Percentiles rank a stretch among this genome's conserved stretches.
Conservation (phyloP, 208 protist genomes). For the Angomonas deanei region DNA sequence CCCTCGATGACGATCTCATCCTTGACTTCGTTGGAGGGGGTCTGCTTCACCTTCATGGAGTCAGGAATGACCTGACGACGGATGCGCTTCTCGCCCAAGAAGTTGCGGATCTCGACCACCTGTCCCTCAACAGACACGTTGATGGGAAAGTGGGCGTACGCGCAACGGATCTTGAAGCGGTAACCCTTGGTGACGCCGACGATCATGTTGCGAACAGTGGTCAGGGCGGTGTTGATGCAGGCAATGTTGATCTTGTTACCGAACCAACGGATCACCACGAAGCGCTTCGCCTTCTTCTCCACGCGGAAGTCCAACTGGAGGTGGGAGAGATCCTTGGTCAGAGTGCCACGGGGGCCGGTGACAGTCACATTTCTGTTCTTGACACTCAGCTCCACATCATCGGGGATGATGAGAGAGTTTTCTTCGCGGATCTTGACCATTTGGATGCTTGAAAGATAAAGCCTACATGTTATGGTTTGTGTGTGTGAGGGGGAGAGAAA, state of each 20-base stretch:
- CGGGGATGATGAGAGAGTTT: constrained; percentile 53
- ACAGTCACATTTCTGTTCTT: constrained; percentile 87
- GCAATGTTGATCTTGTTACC: constrained; percentile 93
- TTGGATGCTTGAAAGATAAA: constrained; percentile 2
- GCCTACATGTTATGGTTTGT: too few relatives aligned
- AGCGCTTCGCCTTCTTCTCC: constrained; percentile 51
- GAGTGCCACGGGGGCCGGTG: constrained; percentile 94
- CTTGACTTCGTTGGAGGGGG: constrained; percentile 91
- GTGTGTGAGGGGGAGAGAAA: too few relatives aligned
- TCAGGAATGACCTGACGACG: constrained; percentile 86
- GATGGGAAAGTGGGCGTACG: constrained; percentile 99
- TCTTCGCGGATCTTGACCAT: constrained; percentile 89
- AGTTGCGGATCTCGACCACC: constrained; percentile 98
- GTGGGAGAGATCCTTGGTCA: constrained; percentile 93
- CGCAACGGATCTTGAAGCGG: constrained; percentile 98
- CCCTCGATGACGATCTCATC: constrained; percentile 97
- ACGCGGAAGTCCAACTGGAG: constrained; percentile 86
- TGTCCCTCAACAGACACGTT: constrained; percentile 93
- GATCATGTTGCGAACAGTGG: constrained; percentile 99
- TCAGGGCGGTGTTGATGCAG: constrained; percentile 93
- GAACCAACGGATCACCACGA: constrained; percentile 95
- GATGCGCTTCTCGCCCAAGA: constrained; percentile 98
- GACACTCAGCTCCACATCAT: constrained; percentile 55
- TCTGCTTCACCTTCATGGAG: constrained; percentile 86
- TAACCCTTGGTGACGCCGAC: constrained; percentile 98